Percentiles rank a stretch among this genome's conserved stretches.
Conservation (phyloP, 1,139 yeast genomes). For the Geotrichum reessii region DNA sequence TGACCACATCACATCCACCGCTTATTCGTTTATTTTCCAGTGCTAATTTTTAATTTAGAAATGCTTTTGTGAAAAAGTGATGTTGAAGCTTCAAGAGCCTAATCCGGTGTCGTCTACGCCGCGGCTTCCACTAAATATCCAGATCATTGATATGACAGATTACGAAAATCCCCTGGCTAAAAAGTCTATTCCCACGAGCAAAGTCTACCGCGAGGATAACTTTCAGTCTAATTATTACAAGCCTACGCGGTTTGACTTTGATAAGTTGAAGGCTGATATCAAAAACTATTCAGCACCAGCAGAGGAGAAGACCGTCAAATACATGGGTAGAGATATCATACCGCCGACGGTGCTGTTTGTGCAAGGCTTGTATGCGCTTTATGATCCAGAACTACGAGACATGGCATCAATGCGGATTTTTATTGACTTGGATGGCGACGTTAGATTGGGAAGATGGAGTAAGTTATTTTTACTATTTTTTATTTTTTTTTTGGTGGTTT, state of each 20-base stretch:
- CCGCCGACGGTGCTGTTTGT: slow-evolving; percentile 45
- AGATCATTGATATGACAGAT: slow-evolving; percentile 31
- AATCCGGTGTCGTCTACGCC: slow-evolving; percentile 11
- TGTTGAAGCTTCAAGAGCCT: slow-evolving; percentile 26
- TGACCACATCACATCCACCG: too few relatives aligned
- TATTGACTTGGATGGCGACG: slow-evolving; percentile 83
- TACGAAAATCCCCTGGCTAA: slow-evolving; percentile 23
- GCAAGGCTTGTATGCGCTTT: slow-evolving; percentile 78
- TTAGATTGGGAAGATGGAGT: slow-evolving; percentile 70
- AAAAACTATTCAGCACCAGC: neutral
- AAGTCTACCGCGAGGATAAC: slow-evolving; percentile 14
- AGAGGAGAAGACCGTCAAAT: slow-evolving; percentile 2
- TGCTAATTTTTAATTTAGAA: neutral
- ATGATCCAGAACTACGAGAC: slow-evolving; percentile 53
- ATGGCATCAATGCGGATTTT: slow-evolving; percentile 64
- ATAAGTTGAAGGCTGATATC: slow-evolving; percentile 30
- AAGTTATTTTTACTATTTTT: slow-evolving; percentile 6
- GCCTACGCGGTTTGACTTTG: slow-evolving; percentile 41
- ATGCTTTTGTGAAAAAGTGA: slow-evolving; percentile 25
- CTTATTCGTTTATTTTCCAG: too few relatives aligned
- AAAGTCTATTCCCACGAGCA: slow-evolving; percentile 3
- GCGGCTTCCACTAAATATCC: slow-evolving; percentile 18
- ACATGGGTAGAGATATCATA: slow-evolving; percentile 1
- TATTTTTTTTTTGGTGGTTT: too few relatives aligned
- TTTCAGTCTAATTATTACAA: slow-evolving; percentile 13